phyloP scores from a whole-genome alignment of 2,329 filamentous ascomycete species.

The Metarhizium anisopliae region DNA sequence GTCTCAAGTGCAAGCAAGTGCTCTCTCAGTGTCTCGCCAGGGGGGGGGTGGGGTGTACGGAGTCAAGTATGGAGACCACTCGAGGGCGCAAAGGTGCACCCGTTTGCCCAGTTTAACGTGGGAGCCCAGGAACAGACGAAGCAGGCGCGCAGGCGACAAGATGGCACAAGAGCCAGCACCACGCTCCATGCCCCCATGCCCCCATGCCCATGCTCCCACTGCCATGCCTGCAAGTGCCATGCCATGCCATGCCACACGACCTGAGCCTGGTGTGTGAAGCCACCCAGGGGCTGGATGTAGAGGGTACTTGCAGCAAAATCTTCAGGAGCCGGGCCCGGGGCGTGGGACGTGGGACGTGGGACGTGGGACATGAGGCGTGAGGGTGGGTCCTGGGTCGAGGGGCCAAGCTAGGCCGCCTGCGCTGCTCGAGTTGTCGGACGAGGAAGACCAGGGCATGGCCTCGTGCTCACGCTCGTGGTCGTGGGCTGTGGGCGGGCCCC shows the following conservation, averaged over 20 bases:
- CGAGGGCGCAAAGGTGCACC: too few relatives aligned
- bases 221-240: background rate
- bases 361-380: too few relatives aligned
- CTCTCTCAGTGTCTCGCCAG: background rate
- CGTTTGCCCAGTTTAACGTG: too few relatives aligned
- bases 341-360: too few relatives aligned
- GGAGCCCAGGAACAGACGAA: background rate
- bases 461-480: too few relatives aligned
- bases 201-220: background rate
- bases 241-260: background rate
- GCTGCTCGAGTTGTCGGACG: too few relatives aligned
- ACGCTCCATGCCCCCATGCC: background rate
- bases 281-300: background rate
- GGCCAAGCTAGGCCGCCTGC: too few relatives aligned
- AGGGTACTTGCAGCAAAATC: background rate
- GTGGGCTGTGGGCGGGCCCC: too few relatives aligned
- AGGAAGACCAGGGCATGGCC: too few relatives aligned
- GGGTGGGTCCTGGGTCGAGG: too few relatives aligned
- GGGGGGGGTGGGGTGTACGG: background rate
- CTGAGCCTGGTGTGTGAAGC: background rate
- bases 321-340: too few relatives aligned
- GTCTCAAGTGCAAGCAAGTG: conserved; percentile 1
- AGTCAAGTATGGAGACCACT: background rate
- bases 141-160: background rate
- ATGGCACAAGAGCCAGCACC: background rate